A percentile compares a stretch with the other conserved stretches of the same genome.
Evolutionary conservation across 352 stramenopile species (phyloP).

Genomic region (Phytophthora litchii): DNA sequence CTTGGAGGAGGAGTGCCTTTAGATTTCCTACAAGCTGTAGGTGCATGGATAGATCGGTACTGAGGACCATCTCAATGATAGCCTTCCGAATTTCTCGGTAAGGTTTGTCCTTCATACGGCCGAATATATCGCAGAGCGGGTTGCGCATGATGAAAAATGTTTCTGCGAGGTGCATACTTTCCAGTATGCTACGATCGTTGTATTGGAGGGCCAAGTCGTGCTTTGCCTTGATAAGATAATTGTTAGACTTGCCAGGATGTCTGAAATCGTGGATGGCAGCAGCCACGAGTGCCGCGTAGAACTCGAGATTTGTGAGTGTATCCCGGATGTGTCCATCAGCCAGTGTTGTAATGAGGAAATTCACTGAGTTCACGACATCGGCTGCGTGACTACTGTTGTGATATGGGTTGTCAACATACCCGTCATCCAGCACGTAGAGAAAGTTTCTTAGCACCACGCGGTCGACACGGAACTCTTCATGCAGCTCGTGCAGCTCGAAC

Average conservation of each 20-base stretch:
- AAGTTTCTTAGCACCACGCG: slow-evolving; percentile 80
- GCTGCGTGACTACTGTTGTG: slow-evolving; percentile 82
- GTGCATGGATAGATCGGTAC: slow-evolving; percentile 86
- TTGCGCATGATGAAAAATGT: slow-evolving; percentile 84
- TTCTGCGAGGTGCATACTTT: slow-evolving; percentile 88
- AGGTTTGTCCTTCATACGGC: slow-evolving; percentile 75
- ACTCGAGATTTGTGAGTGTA: slow-evolving; percentile 77
- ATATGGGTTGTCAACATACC: slow-evolving; percentile 79
- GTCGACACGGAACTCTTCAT: slow-evolving; percentile 79
- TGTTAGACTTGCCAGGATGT: slow-evolving; percentile 86
- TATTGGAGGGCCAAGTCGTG: slow-evolving; percentile 84
- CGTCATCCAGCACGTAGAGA: slow-evolving; percentile 76
- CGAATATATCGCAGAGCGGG: slow-evolving; percentile 80
- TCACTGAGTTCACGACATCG: slow-evolving; percentile 85
- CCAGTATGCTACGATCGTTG: slow-evolving; percentile 84
- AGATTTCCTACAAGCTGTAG: slow-evolving; percentile 79
- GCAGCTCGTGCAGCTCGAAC: slow-evolving; percentile 83
- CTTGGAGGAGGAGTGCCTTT: slow-evolving; percentile 76
- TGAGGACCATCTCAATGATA: slow-evolving; percentile 91
- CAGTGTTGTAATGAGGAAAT: slow-evolving; percentile 75
- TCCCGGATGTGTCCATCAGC: slow-evolving; percentile 76
- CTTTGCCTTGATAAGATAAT: slow-evolving; percentile 84
- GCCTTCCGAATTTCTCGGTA: slow-evolving; percentile 83
- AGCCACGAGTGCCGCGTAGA: slow-evolving; percentile 79
- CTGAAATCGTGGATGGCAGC: slow-evolving; percentile 88